Evolutionary conservation across 768 basidiomycete genomes (phyloP), one percentile per base, ranked within the genome.

Genomic region (Pleurotus djamor): DNA sequence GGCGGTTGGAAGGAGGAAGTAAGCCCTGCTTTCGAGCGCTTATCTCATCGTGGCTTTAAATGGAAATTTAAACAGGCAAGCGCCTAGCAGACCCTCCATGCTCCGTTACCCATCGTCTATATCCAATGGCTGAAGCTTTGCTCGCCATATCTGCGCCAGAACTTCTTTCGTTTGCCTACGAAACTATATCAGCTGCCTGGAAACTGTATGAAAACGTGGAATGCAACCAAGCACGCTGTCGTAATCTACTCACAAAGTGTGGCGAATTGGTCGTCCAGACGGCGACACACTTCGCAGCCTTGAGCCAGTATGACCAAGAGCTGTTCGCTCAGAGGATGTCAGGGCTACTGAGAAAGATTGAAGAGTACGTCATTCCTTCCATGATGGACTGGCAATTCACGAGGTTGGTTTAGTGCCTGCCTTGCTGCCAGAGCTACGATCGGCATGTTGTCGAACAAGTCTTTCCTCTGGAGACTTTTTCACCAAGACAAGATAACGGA

Each of bases 401-500:
- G 14, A 37, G 37, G 21, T 4, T 32, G 2, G 10, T 36, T 28
- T 50, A 65, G 64, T 52, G 62, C 59, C 14, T 67, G 66, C 43
- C 43, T 61, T 5, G 52, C 61, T 10, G 56, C 62, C 3, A 45
- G 50, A 17, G 52, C 61, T 44, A 58, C 60, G 2, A 52, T 67
- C 5, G 49, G 14, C 21, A 62, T 50, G 12, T 48, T 67, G 8
- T 48, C 64, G 4, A 52, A 58, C 5, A 63, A 61, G 43, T 49
- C 60, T 14, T 59, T 67, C 41, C 62, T 60, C 5, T 67, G 66
- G 66, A 57, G 66, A 9, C 57, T 67, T 28, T 33, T 67, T n/a
- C 55, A 65, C 49, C 64, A 63, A 33, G 62, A 59, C 38, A 58
- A 57, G 36, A 60, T 65, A 33, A 60, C 59, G 45, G 56, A 59